These are phyloP conservation scores for Tuber magnatum DNA, from an alignment of 495 filamentous ascomycete genomes.

Conservation along the genomic window DNA sequence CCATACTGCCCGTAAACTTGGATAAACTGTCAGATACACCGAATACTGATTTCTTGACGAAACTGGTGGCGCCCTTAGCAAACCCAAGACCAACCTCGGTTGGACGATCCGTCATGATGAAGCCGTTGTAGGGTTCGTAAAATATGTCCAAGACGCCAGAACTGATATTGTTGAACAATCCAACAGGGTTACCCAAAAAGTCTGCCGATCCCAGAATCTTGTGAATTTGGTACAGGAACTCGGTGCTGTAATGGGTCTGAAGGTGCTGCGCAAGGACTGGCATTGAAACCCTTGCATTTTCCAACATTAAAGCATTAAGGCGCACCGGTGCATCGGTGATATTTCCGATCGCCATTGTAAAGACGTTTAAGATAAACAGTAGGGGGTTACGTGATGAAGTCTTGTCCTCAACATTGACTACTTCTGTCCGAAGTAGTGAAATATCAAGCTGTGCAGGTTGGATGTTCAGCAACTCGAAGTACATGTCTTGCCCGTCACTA, in stretches of 20 bases:
- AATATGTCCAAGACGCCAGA: slow-evolving; percentile 96
- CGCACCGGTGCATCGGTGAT: slow-evolving; percentile 94
- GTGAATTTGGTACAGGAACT: slow-evolving; percentile 89
- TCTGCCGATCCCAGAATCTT: slow-evolving; percentile 94
- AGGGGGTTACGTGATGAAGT: slow-evolving; percentile 81
- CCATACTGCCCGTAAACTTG: slow-evolving; percentile 92
- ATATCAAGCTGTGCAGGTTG: slow-evolving; percentile 97
- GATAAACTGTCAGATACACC: slow-evolving; percentile 93
- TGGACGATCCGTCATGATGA: slow-evolving; percentile 90
- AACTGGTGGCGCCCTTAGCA: slow-evolving; percentile 91
- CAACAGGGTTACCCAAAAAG: slow-evolving; percentile 97
- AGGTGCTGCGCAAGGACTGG: slow-evolving; percentile 75
- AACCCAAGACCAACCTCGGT: slow-evolving; percentile 91
- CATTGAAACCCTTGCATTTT: slow-evolving; percentile 88
- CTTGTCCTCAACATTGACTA: slow-evolving; percentile 91
- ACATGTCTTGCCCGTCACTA: slow-evolving; percentile 80
- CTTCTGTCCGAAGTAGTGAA: slow-evolving; percentile 92
- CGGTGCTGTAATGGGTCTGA: slow-evolving; percentile 89
- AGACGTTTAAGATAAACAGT: slow-evolving; percentile 96
- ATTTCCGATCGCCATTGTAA: slow-evolving; percentile 98
- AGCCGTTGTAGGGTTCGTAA: slow-evolving; percentile 96
- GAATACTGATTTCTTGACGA: slow-evolving; percentile 97
- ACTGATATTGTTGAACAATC: slow-evolving; percentile 95
- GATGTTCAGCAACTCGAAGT: slow-evolving; percentile 93
- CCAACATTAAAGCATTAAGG: slow-evolving; percentile 85